Conservation (phyloP, 441 rosid genomes). For the Gossypium gossypioides region DNA sequence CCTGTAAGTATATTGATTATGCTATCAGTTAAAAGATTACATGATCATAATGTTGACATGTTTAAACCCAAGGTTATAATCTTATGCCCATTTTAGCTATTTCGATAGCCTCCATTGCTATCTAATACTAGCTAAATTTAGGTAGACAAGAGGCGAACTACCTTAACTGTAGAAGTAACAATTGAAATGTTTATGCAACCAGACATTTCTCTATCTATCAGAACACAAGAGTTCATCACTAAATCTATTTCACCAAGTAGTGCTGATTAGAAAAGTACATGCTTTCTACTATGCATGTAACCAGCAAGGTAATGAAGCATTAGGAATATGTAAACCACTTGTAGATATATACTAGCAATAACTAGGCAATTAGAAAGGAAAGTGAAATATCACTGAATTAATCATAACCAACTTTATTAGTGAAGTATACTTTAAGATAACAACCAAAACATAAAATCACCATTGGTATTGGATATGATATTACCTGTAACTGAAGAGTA, state of each 20-base stretch:
- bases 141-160: not conserved
- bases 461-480: not conserved
- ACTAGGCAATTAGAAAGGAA: not conserved
- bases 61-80: not conserved
- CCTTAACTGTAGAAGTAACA: not conserved
- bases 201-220: not conserved
- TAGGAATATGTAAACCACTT: not conserved
- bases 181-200: not conserved
- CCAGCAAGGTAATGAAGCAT: not conserved
- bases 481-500: slow-evolving; percentile 87
- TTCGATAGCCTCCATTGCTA: not conserved
- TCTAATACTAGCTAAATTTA: not conserved
- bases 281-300: not conserved
- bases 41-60: not conserved
- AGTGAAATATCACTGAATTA: not conserved
- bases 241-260: not conserved
- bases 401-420: not conserved
- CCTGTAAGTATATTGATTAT: not conserved
- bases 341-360: not conserved
- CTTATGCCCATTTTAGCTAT: not conserved
- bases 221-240: not conserved
- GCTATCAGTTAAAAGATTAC: not conserved
- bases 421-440: too few species aligned
- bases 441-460: not conserved
- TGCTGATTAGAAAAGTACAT: not conserved